Percentiles rank a stretch among this genome's conserved stretches.
phyloP scores from a whole-genome alignment of 805 yeast genomes.

The Torulaspora microellipsoides region DNA sequence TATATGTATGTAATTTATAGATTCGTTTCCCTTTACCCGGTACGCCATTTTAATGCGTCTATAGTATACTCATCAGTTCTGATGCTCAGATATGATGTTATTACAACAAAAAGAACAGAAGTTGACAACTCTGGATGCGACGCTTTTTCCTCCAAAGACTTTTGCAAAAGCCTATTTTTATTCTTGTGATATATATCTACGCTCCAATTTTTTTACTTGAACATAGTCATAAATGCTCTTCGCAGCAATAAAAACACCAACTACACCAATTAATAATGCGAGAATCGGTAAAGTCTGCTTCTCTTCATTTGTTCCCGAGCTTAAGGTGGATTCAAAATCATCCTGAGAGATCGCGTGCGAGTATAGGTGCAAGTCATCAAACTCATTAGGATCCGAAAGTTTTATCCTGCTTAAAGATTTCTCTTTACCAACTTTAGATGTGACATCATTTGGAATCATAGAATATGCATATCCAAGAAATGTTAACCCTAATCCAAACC shows the following conservation, averaged over 20 bases:
- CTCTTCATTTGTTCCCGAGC: constrained; percentile 33
- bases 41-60: too few species aligned
- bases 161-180: constrained; percentile 4
- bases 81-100: too few species aligned
- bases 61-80: too few species aligned
- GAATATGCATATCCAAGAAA: constrained; percentile 65
- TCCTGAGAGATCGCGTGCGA: constrained; percentile 25
- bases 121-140: background rate
- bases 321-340: constrained; percentile 27
- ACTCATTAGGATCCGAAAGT: constrained; percentile 56
- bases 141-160: background rate
- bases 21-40: too few species aligned
- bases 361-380: constrained; percentile 38
- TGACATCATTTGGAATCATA: constrained; percentile 45
- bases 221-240: constrained; percentile 70
- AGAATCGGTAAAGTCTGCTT: constrained; percentile 44
- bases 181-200: constrained; percentile 30
- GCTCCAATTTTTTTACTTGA: constrained; percentile 74
- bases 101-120: too few species aligned
- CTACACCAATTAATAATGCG: constrained; percentile 57
- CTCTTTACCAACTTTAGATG: constrained; percentile 29
- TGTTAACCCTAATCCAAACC: constrained; percentile 87
- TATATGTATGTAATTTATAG: too few species aligned
- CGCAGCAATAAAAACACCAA: constrained; percentile 62
- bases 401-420: constrained; percentile 40